These are phyloP conservation scores for Penicillium sp. DNA, from an alignment of 2,329 filamentous ascomycete genomes.

Conservation along the genomic window DNA sequence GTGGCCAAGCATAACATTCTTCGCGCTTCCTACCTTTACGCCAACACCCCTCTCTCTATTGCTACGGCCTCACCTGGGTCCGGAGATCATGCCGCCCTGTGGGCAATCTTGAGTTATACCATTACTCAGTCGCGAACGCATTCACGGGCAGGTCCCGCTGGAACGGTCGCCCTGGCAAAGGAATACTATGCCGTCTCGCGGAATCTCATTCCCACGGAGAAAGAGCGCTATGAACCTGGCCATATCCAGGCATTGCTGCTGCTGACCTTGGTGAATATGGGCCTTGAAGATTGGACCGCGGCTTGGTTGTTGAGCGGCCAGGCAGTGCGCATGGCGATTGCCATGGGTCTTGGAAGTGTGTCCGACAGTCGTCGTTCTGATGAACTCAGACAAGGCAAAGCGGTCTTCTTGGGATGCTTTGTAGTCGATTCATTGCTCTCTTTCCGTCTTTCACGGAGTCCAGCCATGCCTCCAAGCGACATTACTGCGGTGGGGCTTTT, in stretches of 20 bases:
- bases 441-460: conserved; percentile 43
- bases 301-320: conserved; percentile 55
- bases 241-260: conserved; percentile 46
- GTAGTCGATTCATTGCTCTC: conserved; percentile 54
- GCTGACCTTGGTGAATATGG: conserved; percentile 51
- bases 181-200: conserved; percentile 37
- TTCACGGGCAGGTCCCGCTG: conserved; percentile 13
- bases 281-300: conserved; percentile 44
- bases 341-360: conserved; percentile 33
- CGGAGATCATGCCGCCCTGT: conserved; percentile 42
- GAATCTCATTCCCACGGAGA: conserved; percentile 38
- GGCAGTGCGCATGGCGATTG: conserved; percentile 48
- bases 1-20: conserved; percentile 56
- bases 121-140: conserved; percentile 29
- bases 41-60: conserved; percentile 39
- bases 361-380: conserved; percentile 28
- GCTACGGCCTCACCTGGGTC: conserved; percentile 30
- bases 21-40: conserved; percentile 56
- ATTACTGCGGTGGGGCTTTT: conserved; percentile 49
- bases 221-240: conserved; percentile 38
- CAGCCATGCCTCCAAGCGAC: conserved; percentile 48
- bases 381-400: conserved; percentile 36
- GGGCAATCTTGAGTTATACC: conserved; percentile 45
- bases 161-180: conserved; percentile 25
- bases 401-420: conserved; percentile 52